These are phyloP conservation scores for Dipodascus geniculatus DNA, from an alignment of 805 yeast species.

Conservation along the genomic window DNA sequence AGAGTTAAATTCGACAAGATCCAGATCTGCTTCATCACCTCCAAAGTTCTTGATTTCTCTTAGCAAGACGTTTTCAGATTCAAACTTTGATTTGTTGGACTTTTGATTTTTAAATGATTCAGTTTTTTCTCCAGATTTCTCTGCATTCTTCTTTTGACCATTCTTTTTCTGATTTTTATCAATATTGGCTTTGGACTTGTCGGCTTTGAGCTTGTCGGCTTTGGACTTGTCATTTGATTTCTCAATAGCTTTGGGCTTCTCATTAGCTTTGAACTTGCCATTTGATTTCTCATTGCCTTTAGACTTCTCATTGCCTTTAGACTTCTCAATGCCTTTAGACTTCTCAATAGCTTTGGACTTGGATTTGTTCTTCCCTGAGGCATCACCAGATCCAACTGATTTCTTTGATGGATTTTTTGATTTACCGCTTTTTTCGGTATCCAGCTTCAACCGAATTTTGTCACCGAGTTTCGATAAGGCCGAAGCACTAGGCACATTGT, in stretches of 20 bases:
- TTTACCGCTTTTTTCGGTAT: background rate
- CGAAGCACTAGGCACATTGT: background rate
- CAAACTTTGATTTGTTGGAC: slow-evolving; percentile 9
- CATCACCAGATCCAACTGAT: background rate
- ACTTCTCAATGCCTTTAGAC: too few relatives aligned
- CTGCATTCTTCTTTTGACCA: slow-evolving; percentile 9
- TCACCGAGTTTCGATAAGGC: background rate
- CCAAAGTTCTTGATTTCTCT: background rate
- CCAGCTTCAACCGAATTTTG: background rate
- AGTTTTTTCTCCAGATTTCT: slow-evolving; percentile 5
- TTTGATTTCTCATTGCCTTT: too few relatives aligned
- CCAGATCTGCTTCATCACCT: background rate
- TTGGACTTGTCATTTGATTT: too few relatives aligned
- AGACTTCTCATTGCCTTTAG: too few relatives aligned
- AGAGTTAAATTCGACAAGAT: background rate
- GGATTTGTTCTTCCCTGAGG: slow-evolving; percentile 40
- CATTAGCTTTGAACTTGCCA: too few relatives aligned
- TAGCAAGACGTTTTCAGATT: slow-evolving; percentile 4
- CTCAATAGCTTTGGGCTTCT: too few relatives aligned
- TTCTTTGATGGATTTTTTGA: background rate
- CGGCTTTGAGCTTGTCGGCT: too few relatives aligned
- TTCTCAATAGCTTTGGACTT: too few relatives aligned
- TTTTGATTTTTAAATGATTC: slow-evolving; percentile 10
- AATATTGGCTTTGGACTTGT: background rate
- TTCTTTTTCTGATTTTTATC: slow-evolving; percentile 12